phyloP scores from a whole-genome alignment of 306 rosid species.

The Medicago ruthenica region DNA sequence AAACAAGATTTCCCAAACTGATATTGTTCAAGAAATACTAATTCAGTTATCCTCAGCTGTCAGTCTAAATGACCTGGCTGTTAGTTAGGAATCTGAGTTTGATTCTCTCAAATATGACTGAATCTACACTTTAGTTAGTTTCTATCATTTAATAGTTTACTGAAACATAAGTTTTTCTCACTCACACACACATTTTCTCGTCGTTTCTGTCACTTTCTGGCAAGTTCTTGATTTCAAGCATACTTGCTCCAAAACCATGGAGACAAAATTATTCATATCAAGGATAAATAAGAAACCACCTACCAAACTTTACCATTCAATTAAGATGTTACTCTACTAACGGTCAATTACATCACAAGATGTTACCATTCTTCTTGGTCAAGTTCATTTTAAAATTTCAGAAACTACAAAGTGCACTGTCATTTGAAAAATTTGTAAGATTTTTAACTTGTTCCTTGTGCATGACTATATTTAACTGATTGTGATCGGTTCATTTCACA shows the following conservation, averaged over 20 bases:
- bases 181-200: neutral
- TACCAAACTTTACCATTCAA: conserved; percentile 27
- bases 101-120: neutral
- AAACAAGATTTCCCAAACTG: conserved; percentile 23
- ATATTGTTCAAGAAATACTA: conserved; percentile 3
- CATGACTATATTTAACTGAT: neutral
- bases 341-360: conserved; percentile 17
- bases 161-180: neutral
- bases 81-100: conserved; percentile 19
- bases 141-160: no score
- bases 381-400: conserved; percentile 18
- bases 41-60: conserved; percentile 7
- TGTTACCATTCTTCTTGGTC: neutral
- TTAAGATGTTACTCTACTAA: conserved; percentile 37
- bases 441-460: conserved; percentile 29
- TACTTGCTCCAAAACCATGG: conserved; percentile 33
- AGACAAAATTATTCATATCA: conserved; percentile 26
- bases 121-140: neutral
- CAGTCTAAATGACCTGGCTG: conserved; percentile 1
- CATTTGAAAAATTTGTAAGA: conserved; percentile 13
- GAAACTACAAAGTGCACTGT: conserved; percentile 7
- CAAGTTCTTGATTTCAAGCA: neutral
- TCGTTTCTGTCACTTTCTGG: conserved; percentile 1
- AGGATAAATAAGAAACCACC: conserved; percentile 26
- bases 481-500: neutral